A percentile compares a stretch with the other conserved stretches of the same genome.
phyloP scores from a whole-genome alignment of 2,329 filamentous ascomycete genomes.

The Alternaria infectoria region DNA sequence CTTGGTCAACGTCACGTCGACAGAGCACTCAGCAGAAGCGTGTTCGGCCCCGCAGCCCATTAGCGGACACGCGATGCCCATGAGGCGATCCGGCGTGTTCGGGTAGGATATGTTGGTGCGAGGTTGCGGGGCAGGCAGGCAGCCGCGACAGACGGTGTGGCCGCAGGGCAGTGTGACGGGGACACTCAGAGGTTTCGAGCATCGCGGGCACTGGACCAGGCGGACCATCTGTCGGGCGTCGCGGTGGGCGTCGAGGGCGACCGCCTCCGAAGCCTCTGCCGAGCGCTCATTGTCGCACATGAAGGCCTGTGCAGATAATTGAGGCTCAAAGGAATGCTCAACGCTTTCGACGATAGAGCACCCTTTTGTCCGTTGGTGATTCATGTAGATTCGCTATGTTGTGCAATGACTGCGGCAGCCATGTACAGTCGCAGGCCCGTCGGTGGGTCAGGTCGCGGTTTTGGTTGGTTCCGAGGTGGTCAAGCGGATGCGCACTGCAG shows the following conservation, averaged over 20 bases:
- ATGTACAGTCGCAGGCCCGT: conserved; percentile 24
- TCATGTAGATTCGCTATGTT: conserved; percentile 41
- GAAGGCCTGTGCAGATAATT: conserved; percentile 42
- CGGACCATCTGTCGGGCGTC: conserved; percentile 71
- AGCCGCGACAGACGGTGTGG: conserved; percentile 75
- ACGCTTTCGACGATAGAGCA: conserved; percentile 41
- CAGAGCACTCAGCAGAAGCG: conserved; percentile 74
- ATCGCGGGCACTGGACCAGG: conserved; percentile 78
- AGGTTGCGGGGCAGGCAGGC: conserved; percentile 70
- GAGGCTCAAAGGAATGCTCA: conserved; percentile 40
- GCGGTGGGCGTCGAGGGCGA: conserved; percentile 56
- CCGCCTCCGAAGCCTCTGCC: conserved; percentile 41
- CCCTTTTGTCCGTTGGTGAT: conserved; percentile 41
- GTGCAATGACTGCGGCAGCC: conserved; percentile 24
- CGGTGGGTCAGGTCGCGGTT: conserved; percentile 5
- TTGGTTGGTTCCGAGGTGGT: conserved; percentile 5
- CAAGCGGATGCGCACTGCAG: conserved; percentile 1
- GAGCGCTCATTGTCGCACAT: conserved; percentile 51
- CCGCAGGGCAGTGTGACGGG: conserved; percentile 84
- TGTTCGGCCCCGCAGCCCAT: conserved; percentile 72
- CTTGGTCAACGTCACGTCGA: conserved; percentile 79
- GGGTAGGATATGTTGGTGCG: conserved; percentile 80
- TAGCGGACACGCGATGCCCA: conserved; percentile 79
- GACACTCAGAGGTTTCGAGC: conserved; percentile 69
- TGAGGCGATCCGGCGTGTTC: conserved; percentile 67